Percentiles rank a stretch among this genome's conserved stretches.
Conservation (phyloP, 1,284 basidiomycete species). For the Tylopilus orsonianus region DNA sequence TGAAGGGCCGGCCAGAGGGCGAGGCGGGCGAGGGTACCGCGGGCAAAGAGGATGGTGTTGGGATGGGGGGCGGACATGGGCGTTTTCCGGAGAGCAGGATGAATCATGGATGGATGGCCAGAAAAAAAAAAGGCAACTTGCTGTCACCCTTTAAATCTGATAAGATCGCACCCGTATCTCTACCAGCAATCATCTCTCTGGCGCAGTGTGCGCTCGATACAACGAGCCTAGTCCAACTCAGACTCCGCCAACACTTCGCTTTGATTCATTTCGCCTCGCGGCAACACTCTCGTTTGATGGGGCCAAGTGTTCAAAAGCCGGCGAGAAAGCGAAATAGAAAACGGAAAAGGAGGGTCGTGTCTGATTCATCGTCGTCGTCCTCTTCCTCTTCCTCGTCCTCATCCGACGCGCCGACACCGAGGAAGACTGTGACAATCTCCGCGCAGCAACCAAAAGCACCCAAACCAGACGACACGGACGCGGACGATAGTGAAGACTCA, state of each 20-base stretch:
- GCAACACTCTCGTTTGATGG: too few species aligned
- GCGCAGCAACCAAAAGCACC: conserved; percentile 2
- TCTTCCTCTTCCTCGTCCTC: conserved; percentile 27
- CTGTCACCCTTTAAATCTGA: not conserved
- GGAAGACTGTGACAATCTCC: conserved; percentile 9
- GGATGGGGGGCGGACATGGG: conserved; percentile 34
- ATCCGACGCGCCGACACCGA: conserved; percentile 17
- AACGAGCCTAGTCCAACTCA: too few species aligned
- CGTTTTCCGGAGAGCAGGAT: too few species aligned
- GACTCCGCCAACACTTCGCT: too few species aligned
- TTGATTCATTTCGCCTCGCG: too few species aligned
- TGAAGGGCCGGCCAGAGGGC: conserved; percentile 81
- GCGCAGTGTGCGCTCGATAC: too few species aligned
- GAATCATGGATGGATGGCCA: not conserved
- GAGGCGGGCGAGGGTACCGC: conserved; percentile 78
- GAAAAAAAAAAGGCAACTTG: not conserved
- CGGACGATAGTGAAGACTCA: conserved; percentile 19
- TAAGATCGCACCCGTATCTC: not conserved
- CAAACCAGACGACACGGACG: not conserved
- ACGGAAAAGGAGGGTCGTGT: conserved; percentile 50
- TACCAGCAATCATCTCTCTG: too few species aligned
- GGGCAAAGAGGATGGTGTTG: conserved; percentile 73
- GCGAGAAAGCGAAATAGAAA: conserved; percentile 50
- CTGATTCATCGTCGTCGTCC: conserved; percentile 43
- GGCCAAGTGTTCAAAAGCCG: conserved; percentile 31